A percentile compares a stretch with the other conserved stretches of the same genome.
phyloP scores from a whole-genome alignment of 2,329 filamentous ascomycete species.

The Acarospora socialis region DNA sequence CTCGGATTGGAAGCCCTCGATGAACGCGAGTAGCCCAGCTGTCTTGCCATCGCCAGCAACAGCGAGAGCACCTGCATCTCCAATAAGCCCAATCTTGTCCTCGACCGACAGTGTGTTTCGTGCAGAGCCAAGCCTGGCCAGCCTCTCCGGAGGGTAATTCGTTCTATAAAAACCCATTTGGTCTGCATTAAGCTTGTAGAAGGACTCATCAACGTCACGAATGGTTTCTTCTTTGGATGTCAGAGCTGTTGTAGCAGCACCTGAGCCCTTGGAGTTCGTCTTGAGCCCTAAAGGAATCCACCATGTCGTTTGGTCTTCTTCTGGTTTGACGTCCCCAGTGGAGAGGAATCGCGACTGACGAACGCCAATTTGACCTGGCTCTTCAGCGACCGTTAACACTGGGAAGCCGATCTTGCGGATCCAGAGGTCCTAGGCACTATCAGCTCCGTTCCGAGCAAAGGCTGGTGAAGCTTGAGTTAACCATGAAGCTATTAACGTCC shows the following conservation, averaged over 20 bases:
- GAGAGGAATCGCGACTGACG: constrained; percentile 83
- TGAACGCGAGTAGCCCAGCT: constrained; percentile 63
- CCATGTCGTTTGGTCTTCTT: constrained; percentile 87
- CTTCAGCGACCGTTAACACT: constrained; percentile 71
- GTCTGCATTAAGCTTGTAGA: constrained; percentile 89
- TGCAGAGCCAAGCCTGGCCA: constrained; percentile 65
- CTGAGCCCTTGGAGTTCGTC: constrained; percentile 52
- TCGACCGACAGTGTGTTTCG: constrained; percentile 63
- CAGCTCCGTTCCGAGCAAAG: constrained; percentile 7
- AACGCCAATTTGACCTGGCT: constrained; percentile 65
- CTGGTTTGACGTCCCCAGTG: constrained; percentile 76
- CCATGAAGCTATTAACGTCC: constrained; percentile 78
- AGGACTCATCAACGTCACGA: constrained; percentile 56
- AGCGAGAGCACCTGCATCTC: constrained; percentile 78
- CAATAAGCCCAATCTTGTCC: constrained; percentile 86
- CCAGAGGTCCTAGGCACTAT: constrained; percentile 51
- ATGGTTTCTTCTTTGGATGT: constrained; percentile 66
- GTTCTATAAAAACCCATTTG: constrained; percentile 85
- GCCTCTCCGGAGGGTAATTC: constrained; percentile 75
- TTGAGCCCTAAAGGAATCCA: constrained; percentile 86
- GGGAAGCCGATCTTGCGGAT: constrained; percentile 93
- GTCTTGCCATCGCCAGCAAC: constrained; percentile 76
- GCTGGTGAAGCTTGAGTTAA: constrained; percentile 15
- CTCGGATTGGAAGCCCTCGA: constrained; percentile 73
- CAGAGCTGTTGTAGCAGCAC: constrained; percentile 52